Evolutionary conservation across 2,329 filamentous ascomycete species (phyloP).

Genomic region (Hymenoscyphus repandus): DNA sequence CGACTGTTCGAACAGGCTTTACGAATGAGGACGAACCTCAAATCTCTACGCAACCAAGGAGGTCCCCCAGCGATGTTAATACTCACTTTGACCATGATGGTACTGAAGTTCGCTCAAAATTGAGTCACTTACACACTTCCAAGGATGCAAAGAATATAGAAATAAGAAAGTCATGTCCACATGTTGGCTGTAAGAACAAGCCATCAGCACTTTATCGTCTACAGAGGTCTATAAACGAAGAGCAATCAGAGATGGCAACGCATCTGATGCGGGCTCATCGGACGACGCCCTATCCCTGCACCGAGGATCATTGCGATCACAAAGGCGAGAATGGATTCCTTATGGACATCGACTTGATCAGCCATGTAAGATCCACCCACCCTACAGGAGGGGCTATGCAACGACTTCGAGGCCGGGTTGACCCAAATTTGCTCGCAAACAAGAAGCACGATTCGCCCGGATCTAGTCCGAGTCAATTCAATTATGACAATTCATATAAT

Average conservation of each 20-base stretch:
- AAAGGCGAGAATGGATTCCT: slow-evolving; percentile 25
- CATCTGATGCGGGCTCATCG: slow-evolving; percentile 24
- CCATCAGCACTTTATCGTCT: slow-evolving; percentile 17
- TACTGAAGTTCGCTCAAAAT: background rate
- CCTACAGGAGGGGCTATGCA: slow-evolving; percentile 17
- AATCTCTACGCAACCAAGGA: background rate
- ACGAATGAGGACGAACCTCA: background rate
- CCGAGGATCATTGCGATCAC: slow-evolving; percentile 20
- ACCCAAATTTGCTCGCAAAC: slow-evolving; percentile 16
- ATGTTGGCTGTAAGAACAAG: slow-evolving; percentile 19
- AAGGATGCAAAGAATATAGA: background rate
- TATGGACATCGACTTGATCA: slow-evolving; percentile 21
- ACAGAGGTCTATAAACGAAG: slow-evolving; percentile 18
- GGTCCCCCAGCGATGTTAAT: background rate
- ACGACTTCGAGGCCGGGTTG: slow-evolving; percentile 22
- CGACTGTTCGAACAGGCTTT: background rate
- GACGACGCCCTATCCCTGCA: slow-evolving; percentile 26
- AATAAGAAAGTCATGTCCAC: slow-evolving; percentile 19
- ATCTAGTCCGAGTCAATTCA: background rate
- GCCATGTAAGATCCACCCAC: slow-evolving; percentile 23
- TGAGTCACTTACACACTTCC: background rate
- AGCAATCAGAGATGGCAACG: slow-evolving; percentile 23
- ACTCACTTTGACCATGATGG: background rate
- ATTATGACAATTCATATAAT: background rate
- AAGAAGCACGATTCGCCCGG: background rate